These are phyloP conservation scores for Baorangia bicolor DNA, from an alignment of 768 basidiomycete species.

Conservation along the genomic window DNA sequence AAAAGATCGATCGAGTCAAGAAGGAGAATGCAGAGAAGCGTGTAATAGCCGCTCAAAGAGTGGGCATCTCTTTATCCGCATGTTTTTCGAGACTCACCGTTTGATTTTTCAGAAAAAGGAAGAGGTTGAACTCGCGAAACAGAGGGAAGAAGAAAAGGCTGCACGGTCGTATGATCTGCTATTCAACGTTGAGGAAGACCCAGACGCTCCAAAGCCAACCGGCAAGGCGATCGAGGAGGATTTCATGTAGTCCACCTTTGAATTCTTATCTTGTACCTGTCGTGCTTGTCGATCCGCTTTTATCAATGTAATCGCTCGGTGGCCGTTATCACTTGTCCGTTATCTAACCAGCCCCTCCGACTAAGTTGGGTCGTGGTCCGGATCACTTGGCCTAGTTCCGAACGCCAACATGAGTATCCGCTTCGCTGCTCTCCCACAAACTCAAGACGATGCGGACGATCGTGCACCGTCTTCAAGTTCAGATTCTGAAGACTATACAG, in stretches of 20 bases:
- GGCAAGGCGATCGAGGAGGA: constrained; percentile 83
- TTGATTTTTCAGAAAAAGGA: constrained; percentile 60
- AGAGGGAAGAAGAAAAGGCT: constrained; percentile 83
- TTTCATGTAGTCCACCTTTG: constrained; percentile 62
- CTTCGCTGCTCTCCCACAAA: constrained; percentile 16
- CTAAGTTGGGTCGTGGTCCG: not conserved
- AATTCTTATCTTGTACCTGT: not conserved
- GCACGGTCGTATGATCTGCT: constrained; percentile 84
- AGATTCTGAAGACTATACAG: constrained; percentile 25
- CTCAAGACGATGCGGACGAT: constrained; percentile 11
- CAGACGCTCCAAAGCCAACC: constrained; percentile 50
- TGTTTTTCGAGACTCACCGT: not conserved
- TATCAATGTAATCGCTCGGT: not conserved
- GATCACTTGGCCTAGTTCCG: not conserved
- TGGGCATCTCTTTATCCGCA: constrained; percentile 25
- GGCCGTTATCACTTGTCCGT: not conserved
- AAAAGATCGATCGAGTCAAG: constrained; percentile 79
- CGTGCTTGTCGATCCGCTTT: not conserved
- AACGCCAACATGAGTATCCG: constrained; percentile 30
- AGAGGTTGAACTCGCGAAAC: constrained; percentile 70
- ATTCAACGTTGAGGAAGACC: constrained; percentile 64
- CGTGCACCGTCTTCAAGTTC: constrained; percentile 19
- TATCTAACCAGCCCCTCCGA: not conserved
- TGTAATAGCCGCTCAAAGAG: constrained; percentile 65
- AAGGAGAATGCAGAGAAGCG: constrained; percentile 65